Conservation (phyloP, 202 grass and related monocot species). For the Tripidium arundinaceum region DNA sequence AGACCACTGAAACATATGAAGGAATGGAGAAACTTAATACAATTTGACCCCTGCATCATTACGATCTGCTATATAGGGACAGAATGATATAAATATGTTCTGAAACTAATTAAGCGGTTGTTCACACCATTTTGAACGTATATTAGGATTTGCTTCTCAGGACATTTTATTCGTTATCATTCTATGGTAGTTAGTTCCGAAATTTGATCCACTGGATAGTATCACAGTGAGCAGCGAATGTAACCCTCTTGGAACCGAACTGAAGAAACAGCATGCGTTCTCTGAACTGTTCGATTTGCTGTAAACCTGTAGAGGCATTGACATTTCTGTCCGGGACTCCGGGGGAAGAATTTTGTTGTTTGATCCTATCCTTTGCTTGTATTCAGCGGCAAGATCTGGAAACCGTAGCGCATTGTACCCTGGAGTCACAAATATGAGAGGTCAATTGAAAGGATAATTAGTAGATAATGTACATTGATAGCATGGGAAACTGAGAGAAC, state of each 20-base stretch:
- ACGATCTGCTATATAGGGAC: neutral
- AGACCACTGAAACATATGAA: neutral
- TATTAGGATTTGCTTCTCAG: neutral
- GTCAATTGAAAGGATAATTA: too few species aligned
- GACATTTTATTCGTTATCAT: neutral
- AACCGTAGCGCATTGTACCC: neutral
- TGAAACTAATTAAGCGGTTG: neutral
- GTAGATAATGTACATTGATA: too few species aligned
- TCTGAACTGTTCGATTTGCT: too few species aligned
- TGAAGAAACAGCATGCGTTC: neutral
- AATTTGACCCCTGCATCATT: neutral
- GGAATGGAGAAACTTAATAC: neutral
- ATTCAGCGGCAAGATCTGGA: too few species aligned
- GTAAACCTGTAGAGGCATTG: too few species aligned
- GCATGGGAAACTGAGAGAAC: too few species aligned
- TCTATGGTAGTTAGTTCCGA: neutral
- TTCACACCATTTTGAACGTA: neutral
- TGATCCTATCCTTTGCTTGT: too few species aligned
- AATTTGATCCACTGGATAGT: neutral
- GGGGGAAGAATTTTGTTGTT: too few species aligned
- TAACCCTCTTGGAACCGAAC: too few species aligned
- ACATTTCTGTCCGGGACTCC: too few species aligned
- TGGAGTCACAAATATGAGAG: neutral
- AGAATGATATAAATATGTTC: neutral
- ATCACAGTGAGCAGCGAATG: neutral